Evolutionary conservation across 1,284 basidiomycete genomes (phyloP).

Genomic region (Ustilago curta): DNA sequence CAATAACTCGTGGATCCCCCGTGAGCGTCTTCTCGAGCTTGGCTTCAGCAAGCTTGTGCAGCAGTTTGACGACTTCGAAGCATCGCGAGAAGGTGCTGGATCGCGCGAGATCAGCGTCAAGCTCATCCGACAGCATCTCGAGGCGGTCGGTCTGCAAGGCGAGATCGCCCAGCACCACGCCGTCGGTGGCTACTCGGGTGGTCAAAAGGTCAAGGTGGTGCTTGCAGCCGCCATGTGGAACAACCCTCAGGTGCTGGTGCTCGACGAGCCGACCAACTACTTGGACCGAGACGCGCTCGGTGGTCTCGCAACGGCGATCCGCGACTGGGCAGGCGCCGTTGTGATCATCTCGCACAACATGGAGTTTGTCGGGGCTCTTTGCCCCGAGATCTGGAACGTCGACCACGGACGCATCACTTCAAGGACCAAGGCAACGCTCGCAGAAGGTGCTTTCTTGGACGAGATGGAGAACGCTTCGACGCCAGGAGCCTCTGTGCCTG

Average conservation of each 20-base stretch:
- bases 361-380: constrained; percentile 68
- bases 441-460: constrained; percentile 80
- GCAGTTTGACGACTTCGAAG: constrained; percentile 96
- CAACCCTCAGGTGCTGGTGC: constrained; percentile 66
- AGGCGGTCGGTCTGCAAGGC: constrained; percentile 87
- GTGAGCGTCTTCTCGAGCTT: constrained; percentile 87
- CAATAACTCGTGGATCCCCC: constrained; percentile 92
- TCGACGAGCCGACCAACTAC: constrained; percentile 90
- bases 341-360: constrained; percentile 95
- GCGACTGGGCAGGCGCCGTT: constrained; percentile 95
- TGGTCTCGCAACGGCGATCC: constrained; percentile 93
- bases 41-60: constrained; percentile 92
- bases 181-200: constrained; percentile 66
- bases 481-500: constrained; percentile 79
- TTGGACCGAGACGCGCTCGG: constrained; percentile 76
- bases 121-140: constrained; percentile 68
- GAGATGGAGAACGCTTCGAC: constrained; percentile 72
- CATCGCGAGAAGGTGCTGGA: constrained; percentile 77
- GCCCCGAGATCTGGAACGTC: constrained; percentile 75
- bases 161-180: constrained; percentile 69
- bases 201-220: constrained; percentile 94
- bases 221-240: constrained; percentile 69
- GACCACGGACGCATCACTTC: constrained; percentile 83
- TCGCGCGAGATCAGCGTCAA: constrained; percentile 75
- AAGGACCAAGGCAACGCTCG: constrained; percentile 85